Evolutionary conservation across 1,284 basidiomycete species (phyloP), one percentile per base, ranked within the genome.

Genomic region (Apiotrichum porosum): DNA sequence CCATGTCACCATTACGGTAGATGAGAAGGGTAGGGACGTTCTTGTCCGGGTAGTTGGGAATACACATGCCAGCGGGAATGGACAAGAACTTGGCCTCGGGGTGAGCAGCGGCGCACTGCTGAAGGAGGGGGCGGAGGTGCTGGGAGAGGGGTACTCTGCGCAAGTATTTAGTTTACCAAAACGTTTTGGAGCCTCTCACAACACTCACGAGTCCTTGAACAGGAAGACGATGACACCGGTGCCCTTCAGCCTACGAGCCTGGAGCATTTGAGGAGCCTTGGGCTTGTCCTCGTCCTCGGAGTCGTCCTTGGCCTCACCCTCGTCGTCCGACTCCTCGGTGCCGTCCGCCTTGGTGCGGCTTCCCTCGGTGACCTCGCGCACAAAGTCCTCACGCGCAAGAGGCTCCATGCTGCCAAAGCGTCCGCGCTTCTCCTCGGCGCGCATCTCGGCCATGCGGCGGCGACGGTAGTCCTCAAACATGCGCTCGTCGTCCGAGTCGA

Each of bases 71-170:
- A 24, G 92, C 92, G 2, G 94, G 83, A 61, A 98, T 97, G 31
- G 88, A 90, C 53, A 97, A 87, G 63, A 98, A 97, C 73, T 97
- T 97, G 9, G 92, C 89, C 22, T 85, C 82, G 3, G 92, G 88
- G 71, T 97, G 86, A 45, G 84, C 82, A 23, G 78, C 77, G 0
- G 94, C 91, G 3, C 97, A 77, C 1, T 78, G 79, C 15, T 79
- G 78, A 28, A 98, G 75, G 46, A 92, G 85, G 28, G 79, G 76
- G 38, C 81, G 81, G 9, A 92, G 75, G 38, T 85, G 82, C 51
- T 90, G 83, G 49, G 88, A 93, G 41, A 83, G 79, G 17, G 83
- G 82, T 39, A 92, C 79, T 8, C 90, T 93, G 33, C 26, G n/a
- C n/a, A n/a, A n/a, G n/a, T n/a, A n/a, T n/a, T n/a, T n/a, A n/a